phyloP scores from a whole-genome alignment of 129 eudicot genomes.

The Artemisia annua region DNA sequence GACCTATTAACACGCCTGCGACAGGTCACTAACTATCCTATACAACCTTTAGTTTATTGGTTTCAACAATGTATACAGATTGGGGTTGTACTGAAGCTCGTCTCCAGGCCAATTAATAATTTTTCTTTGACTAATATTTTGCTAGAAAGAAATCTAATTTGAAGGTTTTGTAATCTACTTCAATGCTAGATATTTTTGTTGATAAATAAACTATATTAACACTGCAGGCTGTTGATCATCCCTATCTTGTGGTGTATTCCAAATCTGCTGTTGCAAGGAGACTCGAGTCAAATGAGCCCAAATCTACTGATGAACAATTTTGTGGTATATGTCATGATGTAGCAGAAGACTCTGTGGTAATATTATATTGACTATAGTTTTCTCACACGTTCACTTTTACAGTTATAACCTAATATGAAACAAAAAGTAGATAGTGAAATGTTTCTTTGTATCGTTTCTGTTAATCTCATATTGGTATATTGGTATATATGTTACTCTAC shows the following conservation, averaged over 20 bases:
- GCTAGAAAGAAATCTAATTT: not conserved
- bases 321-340: slow-evolving; percentile 84
- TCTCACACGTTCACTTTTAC: not conserved
- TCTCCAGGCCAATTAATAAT: slow-evolving; percentile 45
- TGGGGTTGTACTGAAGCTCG: too few species aligned
- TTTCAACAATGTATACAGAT: too few species aligned
- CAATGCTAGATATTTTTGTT: not conserved
- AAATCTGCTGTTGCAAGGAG: slow-evolving; percentile 46
- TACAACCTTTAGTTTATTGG: not conserved
- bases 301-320: slow-evolving; percentile 39
- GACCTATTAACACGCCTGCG: slow-evolving; percentile 90
- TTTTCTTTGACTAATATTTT: slow-evolving; percentile 5
- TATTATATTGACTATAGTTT: slow-evolving; percentile 15
- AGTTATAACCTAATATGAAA: too few species aligned
- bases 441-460: too few species aligned
- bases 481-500: not conserved
- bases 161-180: slow-evolving; percentile 7
- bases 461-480: not conserved
- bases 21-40: slow-evolving; percentile 49
- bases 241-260: slow-evolving; percentile 89
- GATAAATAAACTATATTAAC: not conserved
- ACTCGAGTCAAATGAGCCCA: slow-evolving; percentile 27
- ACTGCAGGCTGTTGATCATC: slow-evolving; percentile 90
- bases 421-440: too few species aligned
- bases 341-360: slow-evolving; percentile 79